Base-by-base conservation (phyloP, 1,139 yeast genomes). In the Protomyces lactucae-debilis region DNA sequence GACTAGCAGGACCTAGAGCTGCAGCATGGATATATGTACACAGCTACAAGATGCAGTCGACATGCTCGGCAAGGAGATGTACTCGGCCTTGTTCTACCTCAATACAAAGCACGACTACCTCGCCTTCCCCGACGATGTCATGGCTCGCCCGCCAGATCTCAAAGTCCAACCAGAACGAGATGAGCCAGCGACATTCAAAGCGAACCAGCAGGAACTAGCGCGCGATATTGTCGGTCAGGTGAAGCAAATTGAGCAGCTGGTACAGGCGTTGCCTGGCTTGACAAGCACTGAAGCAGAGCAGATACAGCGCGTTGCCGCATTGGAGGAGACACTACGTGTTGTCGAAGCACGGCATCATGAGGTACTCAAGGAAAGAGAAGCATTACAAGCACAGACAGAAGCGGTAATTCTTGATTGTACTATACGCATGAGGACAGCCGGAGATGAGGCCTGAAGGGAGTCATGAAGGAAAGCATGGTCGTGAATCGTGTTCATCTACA, bases 1-100 rank as follows among this genome's bases (percentile, higher is more conserved):
- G 8, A 6, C 32, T 28, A 28, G 32, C 8, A 3, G 32, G 8
- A 28, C 43, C 4, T 9, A 5, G 40, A 39, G 43, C 43, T 5
- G 23, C 23, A 18, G 23, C 9, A 59, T 59, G 63, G 63, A 59
- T 18, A 55, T 52, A 16, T 57, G 65, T 28, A 91, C 98, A 0
- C 99, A 93, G 74, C 82, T 93, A 43, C 99, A 93, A 73, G 83
- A 88, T 55, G 91, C 98, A 71, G 78, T 93, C 57, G 99, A 93
- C 76, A 97, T 88, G 71, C 61, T 51, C 9, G 55, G 51, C n/a
- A 35, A 52, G 16, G 61, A 52, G n/a, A 57, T 57, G 55, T 57
- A 57, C 36, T 32, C 55, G 21, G 25, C 63, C 10, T 52, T 93
- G 64, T 88, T 89, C 73, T 91, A 91, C 72, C 87, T 92, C 53